phyloP scores from a whole-genome alignment of 2,329 filamentous ascomycete species.

The Penicillium sp. region DNA sequence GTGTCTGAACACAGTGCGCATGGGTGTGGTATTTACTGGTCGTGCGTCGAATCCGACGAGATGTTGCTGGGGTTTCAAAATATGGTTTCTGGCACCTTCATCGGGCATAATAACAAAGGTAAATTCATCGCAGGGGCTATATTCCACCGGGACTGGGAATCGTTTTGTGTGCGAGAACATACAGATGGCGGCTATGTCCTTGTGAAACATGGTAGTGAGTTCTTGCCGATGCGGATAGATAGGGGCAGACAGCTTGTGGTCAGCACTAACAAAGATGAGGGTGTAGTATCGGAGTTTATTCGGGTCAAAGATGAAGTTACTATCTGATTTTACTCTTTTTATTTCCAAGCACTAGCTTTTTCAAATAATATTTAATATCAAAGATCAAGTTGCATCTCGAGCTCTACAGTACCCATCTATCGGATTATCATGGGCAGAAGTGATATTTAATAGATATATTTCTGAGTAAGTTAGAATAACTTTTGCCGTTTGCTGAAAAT shows the following conservation, averaged over 20 bases:
- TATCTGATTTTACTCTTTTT: background rate
- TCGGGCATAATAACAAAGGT: background rate
- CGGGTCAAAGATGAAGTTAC: background rate
- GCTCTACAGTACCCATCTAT: background rate
- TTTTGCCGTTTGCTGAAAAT: constrained; percentile 2
- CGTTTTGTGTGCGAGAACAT: background rate
- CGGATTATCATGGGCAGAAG: background rate
- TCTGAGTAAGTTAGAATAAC: background rate
- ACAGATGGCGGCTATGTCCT: background rate
- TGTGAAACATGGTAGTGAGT: background rate
- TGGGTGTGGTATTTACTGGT: background rate
- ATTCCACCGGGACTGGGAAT: background rate
- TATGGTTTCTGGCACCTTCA: background rate
- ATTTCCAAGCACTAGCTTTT: no score
- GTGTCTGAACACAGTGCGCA: background rate
- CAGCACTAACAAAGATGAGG: background rate
- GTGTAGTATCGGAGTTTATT: background rate
- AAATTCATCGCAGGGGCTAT: background rate
- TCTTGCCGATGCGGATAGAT: background rate
- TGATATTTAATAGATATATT: background rate
- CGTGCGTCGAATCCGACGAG: background rate
- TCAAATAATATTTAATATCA: no score
- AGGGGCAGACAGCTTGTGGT: fast-evolving
- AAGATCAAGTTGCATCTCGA: background rate
- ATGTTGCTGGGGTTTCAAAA: background rate